A percentile compares a stretch with the other conserved stretches of the same genome.
These are phyloP conservation scores for Aspergillus ochraceus DNA, from an alignment of 2,329 filamentous ascomycete species.

Conservation along the genomic window DNA sequence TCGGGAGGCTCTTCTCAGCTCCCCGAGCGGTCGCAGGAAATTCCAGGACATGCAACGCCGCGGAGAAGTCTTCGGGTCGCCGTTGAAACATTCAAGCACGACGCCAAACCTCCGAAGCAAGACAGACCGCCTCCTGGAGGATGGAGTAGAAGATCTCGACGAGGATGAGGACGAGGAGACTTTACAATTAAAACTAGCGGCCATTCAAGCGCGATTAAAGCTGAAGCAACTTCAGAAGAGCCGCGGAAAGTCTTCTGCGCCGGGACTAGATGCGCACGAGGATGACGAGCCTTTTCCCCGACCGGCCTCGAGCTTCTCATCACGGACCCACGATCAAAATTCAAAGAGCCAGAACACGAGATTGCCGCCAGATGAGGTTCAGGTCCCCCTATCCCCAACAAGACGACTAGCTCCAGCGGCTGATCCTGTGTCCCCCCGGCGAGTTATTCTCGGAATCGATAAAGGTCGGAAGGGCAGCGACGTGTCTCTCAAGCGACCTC, in stretches of 20 bases:
- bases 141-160: conserved; percentile 48
- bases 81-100: conserved; percentile 54
- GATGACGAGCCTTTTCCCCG: conserved; percentile 20
- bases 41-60: conserved; percentile 68
- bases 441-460: conserved; percentile 82
- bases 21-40: conserved; percentile 77
- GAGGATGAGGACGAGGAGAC: conserved; percentile 86
- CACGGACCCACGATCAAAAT: conserved; percentile 19
- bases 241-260: conserved; percentile 28
- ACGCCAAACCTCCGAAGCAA: conserved; percentile 40
- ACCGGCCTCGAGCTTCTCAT: conserved; percentile 26
- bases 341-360: conserved; percentile 18
- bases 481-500: conserved; percentile 76
- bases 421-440: conserved; percentile 71
- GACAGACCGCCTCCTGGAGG: conserved; percentile 32
- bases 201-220: conserved; percentile 83
- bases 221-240: conserved; percentile 79
- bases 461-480: conserved; percentile 80
- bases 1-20: conserved; percentile 62
- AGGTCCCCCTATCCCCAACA: conserved; percentile 75
- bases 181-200: conserved; percentile 78
- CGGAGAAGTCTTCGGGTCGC: conserved; percentile 68
- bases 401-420: conserved; percentile 49
- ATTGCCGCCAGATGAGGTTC: conserved; percentile 46
- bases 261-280: conserved; percentile 22